These are phyloP conservation scores for Exophiala dermatitidis DNA, from an alignment of 2,329 filamentous ascomycete species.

Conservation along the genomic window DNA sequence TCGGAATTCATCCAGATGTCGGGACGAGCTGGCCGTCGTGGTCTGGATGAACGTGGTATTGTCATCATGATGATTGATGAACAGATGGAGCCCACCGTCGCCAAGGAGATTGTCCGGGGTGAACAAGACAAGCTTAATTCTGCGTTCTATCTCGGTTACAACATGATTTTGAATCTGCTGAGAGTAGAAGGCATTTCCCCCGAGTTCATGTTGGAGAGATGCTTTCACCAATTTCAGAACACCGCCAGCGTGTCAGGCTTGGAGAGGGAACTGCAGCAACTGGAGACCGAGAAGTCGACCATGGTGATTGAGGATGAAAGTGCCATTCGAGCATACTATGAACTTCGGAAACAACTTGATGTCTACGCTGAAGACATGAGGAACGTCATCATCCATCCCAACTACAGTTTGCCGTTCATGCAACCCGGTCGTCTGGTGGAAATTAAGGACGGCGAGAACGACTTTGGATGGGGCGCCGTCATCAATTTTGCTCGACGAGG, in stretches of 20 bases:
- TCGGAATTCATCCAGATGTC: constrained; percentile 99
- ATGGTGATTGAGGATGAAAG: constrained; percentile 78
- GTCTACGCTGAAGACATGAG: constrained; percentile 83
- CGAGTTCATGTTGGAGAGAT: constrained; percentile 96
- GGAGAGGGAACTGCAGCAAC: constrained; percentile 71
- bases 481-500: constrained; percentile 64
- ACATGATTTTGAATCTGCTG: constrained; percentile 96
- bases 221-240: constrained; percentile 98
- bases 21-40: constrained; percentile 89
- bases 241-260: constrained; percentile 75
- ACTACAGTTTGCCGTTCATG: constrained; percentile 75
- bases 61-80: constrained; percentile 99
- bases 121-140: constrained; percentile 97
- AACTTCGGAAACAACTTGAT: constrained; percentile 75
- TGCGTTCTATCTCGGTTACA: constrained; percentile 95
- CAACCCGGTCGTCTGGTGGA: constrained; percentile 81
- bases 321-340: constrained; percentile 90
- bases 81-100: constrained; percentile 88
- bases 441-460: constrained; percentile 68
- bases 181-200: constrained; percentile 98
- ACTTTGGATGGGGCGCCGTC: constrained; percentile 93
- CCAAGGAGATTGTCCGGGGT: constrained; percentile 90
- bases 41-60: constrained; percentile 93
- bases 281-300: constrained; percentile 67
- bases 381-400: constrained; percentile 83